Conservation (phyloP, 2,329 filamentous ascomycete species). For the Davidsoniella neocaledoniae region DNA sequence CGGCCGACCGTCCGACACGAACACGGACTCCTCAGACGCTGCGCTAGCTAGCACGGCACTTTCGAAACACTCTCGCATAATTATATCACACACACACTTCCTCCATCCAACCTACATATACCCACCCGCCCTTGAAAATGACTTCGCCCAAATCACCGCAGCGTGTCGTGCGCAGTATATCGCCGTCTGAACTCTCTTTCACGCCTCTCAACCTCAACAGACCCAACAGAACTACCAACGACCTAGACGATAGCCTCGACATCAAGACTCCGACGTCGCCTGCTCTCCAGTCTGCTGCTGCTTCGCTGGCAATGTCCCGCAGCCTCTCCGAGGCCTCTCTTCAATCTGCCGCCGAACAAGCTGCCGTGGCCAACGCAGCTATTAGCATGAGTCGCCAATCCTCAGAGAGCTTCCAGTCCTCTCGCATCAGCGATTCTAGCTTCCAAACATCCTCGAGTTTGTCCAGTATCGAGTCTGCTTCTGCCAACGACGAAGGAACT, state of each 20-base stretch:
- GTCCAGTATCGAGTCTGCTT: not conserved
- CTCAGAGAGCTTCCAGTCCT: conserved; percentile 10
- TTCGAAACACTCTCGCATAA: too few relatives aligned
- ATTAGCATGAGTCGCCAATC: conserved; percentile 11
- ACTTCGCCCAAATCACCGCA: not conserved
- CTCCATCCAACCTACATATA: too few relatives aligned
- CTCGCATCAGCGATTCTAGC: conserved; percentile 4
- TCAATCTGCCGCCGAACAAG: conserved; percentile 41
- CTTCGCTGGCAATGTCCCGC: conserved; percentile 11
- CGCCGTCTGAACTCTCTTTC: not conserved
- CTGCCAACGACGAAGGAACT: not conserved
- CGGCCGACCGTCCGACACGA: too few relatives aligned
- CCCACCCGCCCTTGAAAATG: not conserved
- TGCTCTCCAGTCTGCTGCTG: conserved; percentile 11
- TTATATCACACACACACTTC: too few relatives aligned
- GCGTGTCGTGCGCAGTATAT: conserved; percentile 1
- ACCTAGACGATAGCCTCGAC: not conserved
- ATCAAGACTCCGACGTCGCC: conserved; percentile 10
- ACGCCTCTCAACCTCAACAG: not conserved
- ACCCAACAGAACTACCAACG: not conserved
- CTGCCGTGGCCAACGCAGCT: conserved; percentile 21
- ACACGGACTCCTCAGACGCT: too few relatives aligned
- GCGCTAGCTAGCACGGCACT: too few relatives aligned
- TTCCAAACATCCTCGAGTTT: conserved; percentile 1
- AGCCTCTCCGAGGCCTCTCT: conserved; percentile 26